Base-by-base conservation (phyloP, 176 grass and related monocot genomes). In the Urochloa ruziziensis region DNA sequence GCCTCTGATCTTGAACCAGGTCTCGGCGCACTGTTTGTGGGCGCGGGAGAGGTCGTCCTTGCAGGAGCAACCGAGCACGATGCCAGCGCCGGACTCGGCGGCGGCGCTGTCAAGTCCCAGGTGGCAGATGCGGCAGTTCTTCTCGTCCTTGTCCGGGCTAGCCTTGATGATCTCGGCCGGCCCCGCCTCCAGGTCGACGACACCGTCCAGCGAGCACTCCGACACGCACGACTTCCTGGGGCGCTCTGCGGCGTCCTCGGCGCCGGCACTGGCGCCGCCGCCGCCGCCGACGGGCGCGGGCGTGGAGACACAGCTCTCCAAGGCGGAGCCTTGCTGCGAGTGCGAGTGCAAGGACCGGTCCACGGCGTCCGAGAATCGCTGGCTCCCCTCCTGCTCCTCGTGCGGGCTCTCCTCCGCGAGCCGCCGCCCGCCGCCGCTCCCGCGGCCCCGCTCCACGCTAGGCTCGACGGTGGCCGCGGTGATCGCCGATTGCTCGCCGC, bases 1-100 rank as follows among this genome's bases (percentile, higher is more conserved):
- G 80, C 93, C 97, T 83, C 90, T 99, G 88, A 99, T 99, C 85
- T 99, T 99, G 86, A 99, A 99, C 97, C 97, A 99, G 12, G 97
- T 99, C 88, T 99, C 97, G 11, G 97, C 97, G 42, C 97, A 99
- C 85, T 99, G 97, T 68, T 91, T 96, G 71, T 99, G 97, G 27
- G 97, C 91, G 25, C 85, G 79, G 56, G 93, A 87, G 54, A 99
- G 89, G 78, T 99, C 97, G 62, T 91, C 86, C 83, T 99, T 99
- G 88, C 97, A 99, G 56, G 97, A 96, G 81, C 97, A 99, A 58
- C 97, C 97, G 77, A 96, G 89, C 60, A 94, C 83, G 62, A 99
- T 94, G 64, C 90, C 85, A 43, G 85, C 66, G 65, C 93, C 93
- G 19, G 93, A 96, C 59, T 92, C 97, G 27, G 83, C 34, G 30